These are phyloP conservation scores for Dalechampia spathulata DNA, from an alignment of 441 rosid genomes.

Conservation along the genomic window DNA sequence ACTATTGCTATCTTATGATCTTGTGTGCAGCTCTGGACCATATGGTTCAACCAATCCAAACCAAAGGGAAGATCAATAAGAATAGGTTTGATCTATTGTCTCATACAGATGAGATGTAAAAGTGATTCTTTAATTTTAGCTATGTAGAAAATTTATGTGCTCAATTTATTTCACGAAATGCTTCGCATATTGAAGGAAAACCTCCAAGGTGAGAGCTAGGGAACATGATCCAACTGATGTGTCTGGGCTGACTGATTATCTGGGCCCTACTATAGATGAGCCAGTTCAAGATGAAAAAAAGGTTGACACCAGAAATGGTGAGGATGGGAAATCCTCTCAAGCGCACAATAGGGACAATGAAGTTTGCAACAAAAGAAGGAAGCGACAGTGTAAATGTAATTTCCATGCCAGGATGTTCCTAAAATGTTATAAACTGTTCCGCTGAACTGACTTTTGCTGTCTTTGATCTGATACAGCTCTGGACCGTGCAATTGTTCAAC, in stretches of 20 bases:
- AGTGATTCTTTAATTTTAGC: not conserved
- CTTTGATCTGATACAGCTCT: conserved; percentile 8
- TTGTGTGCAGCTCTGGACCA: conserved; percentile 10
- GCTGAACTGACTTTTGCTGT: not conserved
- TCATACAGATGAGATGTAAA: not conserved
- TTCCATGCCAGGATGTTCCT: not conserved
- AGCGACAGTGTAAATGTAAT: conserved; percentile 13
- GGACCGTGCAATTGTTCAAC: not conserved
- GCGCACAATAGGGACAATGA: not conserved
- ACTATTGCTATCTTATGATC: not conserved
- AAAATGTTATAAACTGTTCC: not conserved
- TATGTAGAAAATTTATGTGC: not conserved
- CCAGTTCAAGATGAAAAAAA: conserved; percentile 5
- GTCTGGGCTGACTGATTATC: conserved; percentile 18
- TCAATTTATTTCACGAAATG: not conserved
- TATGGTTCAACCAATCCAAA: not conserved
- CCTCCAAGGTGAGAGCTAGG: conserved; percentile 15
- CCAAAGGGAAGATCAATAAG: conserved; percentile 5
- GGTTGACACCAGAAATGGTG: conserved; percentile 3
- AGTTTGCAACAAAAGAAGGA: conserved; percentile 11
- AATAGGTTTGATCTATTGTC: conserved; percentile 8
- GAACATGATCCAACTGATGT: conserved; percentile 18
- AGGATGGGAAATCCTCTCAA: not conserved
- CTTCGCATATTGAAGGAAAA: conserved; percentile 7
- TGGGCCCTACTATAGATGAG: not conserved